Percentiles rank a stretch among this genome's conserved stretches.
Evolutionary conservation across 2,329 filamentous ascomycete genomes (phyloP).

Genomic region (Fusarium heterosporum): DNA sequence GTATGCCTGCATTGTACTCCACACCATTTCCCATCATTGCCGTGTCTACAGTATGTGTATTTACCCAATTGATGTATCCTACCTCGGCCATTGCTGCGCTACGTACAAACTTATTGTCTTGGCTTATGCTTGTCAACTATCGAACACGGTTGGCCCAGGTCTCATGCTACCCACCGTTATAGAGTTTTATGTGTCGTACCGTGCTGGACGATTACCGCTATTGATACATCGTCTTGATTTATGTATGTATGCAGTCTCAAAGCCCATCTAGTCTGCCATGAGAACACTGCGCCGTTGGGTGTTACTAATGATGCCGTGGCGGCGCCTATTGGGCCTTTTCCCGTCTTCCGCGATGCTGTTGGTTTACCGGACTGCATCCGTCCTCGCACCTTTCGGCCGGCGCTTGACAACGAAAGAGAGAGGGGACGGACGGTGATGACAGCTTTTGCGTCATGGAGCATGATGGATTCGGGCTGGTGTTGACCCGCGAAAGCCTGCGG

Average conservation of each 20-base stretch:
- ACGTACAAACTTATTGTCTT: neutral
- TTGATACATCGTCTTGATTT: neutral
- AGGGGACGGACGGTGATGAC: slow-evolving; percentile 10
- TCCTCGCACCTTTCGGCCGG: slow-evolving; percentile 27
- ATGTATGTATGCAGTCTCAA: neutral
- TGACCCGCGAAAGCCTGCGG: slow-evolving; percentile 39
- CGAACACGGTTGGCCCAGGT: slow-evolving; percentile 7
- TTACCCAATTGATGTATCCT: neutral
- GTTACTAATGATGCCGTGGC: slow-evolving; percentile 43
- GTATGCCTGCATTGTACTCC: slow-evolving; percentile 3
- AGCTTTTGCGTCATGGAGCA: slow-evolving; percentile 44
- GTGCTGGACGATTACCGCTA: neutral
- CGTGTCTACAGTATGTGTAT: slow-evolving; percentile 7
- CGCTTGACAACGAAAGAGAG: slow-evolving; percentile 13
- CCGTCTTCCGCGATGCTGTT: slow-evolving; percentile 24
- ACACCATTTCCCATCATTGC: slow-evolving; percentile 15
- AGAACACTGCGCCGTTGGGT: slow-evolving; percentile 8
- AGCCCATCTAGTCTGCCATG: neutral
- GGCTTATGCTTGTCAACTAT: neutral
- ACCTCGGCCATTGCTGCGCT: neutral
- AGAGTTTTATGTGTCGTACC: slow-evolving; percentile 1
- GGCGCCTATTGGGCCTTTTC: slow-evolving; percentile 18
- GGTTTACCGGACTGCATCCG: slow-evolving; percentile 21
- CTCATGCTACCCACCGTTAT: neutral
- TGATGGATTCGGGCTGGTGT: slow-evolving; percentile 21